Evolutionary conservation across 2,329 filamentous ascomycete species (phyloP), one percentile per base, ranked within the genome.

Genomic region (Xylaria multiplex): DNA sequence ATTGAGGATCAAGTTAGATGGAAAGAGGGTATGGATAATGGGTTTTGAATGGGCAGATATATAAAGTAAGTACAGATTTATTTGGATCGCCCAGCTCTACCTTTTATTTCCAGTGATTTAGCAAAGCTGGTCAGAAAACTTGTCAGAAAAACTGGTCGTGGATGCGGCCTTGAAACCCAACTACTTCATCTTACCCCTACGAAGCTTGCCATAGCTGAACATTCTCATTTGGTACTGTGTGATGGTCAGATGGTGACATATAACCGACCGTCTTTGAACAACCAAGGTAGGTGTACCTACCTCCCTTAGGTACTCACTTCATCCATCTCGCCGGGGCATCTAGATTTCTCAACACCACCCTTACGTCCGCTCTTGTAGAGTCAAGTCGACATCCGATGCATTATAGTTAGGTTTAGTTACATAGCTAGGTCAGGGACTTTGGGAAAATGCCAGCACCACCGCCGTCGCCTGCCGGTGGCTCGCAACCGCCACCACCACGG

Each of bases 401-500:
- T 45, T 49, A 52, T 42, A 16, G 49, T 8, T 49, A 22, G 45
- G 27, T 49, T 54, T 9, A 32, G 19, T n/a, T 42, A 52, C 16
- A 22, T 55, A 27, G 40, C 37, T 58, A 57, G 32, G 53, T 7
- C 19, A 19, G 48, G 9, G 35, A 19, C 11, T 50, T 37, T 14
- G 30, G 27, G 22, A 58, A 56, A 8, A 74, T 74, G 72, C 50
- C 72, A 46, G 56, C 70, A 9, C 66, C 71, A 35, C 60, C 68
- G 37, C 67, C 71, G 0, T 65, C 66, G 0, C 66, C 66, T 32
- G 59, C 68, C 2, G 60, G 66, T 42, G 66, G 70, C 60, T 63
- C 54, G n/a, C 59, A 52, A 50, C 54, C 70, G 11, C 65, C 69
- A 7, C 67, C 69, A 40, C 67, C 69, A 40, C 69, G 65, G 74